A percentile compares a stretch with the other conserved stretches of the same genome.
These are phyloP conservation scores for Colletotrichum paranaense DNA, from an alignment of 2,329 filamentous ascomycete species.

Conservation along the genomic window DNA sequence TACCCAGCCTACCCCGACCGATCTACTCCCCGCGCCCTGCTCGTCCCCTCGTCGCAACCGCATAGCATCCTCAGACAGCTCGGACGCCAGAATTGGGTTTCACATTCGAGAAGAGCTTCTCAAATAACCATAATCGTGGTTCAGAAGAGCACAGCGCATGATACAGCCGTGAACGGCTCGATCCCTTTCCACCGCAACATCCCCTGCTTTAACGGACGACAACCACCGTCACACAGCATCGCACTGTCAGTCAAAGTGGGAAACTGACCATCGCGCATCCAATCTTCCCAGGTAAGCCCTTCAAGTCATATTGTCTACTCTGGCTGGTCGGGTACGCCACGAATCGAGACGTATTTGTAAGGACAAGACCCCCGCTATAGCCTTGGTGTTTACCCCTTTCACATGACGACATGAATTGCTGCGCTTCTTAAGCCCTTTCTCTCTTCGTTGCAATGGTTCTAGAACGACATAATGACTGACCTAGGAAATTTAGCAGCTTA, in stretches of 20 bases:
- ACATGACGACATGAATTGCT: constrained; percentile 17
- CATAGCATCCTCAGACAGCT: constrained; percentile 35
- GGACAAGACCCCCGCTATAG: background rate
- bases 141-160: constrained; percentile 11
- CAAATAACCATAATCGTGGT: constrained; percentile 31
- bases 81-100: constrained; percentile 35
- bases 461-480: constrained; percentile 46
- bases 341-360: constrained; percentile 19
- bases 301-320: background rate
- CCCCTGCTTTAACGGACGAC: constrained; percentile 26
- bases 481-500: constrained; percentile 47
- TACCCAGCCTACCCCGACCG: constrained; percentile 13
- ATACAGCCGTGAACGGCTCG: constrained; percentile 24
- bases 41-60: constrained; percentile 18
- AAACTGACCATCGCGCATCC: constrained; percentile 17
- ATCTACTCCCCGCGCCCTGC: constrained; percentile 8
- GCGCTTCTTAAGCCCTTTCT: background rate
- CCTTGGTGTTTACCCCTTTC: background rate
- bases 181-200: constrained; percentile 18
- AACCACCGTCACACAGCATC: constrained; percentile 11
- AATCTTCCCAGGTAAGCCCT: constrained; percentile 28
- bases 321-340: background rate
- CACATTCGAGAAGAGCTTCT: constrained; percentile 28
- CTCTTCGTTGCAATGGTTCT: background rate
- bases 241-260: constrained; percentile 30